phyloP scores from a whole-genome alignment of 73 alveolate genomes.

The Stentor coeruleus region DNA sequence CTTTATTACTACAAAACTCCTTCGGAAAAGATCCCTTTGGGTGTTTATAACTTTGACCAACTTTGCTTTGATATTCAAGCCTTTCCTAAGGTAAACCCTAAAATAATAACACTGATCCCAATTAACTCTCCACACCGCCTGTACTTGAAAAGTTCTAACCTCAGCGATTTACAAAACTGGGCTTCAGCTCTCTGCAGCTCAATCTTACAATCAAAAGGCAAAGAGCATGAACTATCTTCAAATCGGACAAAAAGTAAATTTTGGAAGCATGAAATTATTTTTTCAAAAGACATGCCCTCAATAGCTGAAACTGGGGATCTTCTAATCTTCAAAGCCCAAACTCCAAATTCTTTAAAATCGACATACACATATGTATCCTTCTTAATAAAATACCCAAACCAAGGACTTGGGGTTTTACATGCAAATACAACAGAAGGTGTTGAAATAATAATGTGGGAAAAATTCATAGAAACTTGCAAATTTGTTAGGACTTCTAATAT shows the following conservation, averaged over 20 bases:
- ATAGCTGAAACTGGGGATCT: neutral
- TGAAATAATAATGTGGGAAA: constrained; percentile 32
- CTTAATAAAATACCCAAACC: constrained; percentile 17
- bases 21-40: neutral
- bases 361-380: too few relatives aligned
- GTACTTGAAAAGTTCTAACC: neutral
- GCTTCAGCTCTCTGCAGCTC: neutral
- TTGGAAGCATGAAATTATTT: too few relatives aligned
- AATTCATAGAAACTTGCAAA: constrained; percentile 16
- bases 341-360: too few relatives aligned
- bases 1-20: neutral
- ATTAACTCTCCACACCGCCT: neutral
- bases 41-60: neutral
- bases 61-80: constrained; percentile 4
- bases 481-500: neutral
- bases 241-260: neutral
- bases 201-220: neutral
- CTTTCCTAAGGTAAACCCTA: neutral
- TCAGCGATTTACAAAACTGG: neutral
- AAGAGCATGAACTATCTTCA: too few relatives aligned
- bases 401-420: constrained; percentile 30
- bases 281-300: neutral
- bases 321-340: too few relatives aligned
- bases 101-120: neutral
- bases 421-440: constrained; percentile 43